phyloP scores from a whole-genome alignment of 2,329 filamentous ascomycete genomes.

The Biscogniauxia mediterranea region DNA sequence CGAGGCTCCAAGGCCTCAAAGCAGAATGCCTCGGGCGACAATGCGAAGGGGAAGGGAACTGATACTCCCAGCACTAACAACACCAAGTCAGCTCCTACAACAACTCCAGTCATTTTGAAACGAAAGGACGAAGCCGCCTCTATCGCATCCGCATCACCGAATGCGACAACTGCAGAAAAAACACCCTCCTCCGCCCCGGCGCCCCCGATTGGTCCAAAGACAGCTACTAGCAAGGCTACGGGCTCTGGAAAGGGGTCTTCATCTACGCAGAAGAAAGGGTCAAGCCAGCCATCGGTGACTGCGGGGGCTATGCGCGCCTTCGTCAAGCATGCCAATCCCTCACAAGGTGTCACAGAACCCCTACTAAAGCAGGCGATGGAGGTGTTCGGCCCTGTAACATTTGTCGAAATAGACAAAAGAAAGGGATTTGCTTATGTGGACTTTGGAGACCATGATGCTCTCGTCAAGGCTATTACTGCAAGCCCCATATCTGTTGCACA shows the following conservation, averaged over 20 bases:
- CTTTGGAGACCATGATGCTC: constrained; percentile 69
- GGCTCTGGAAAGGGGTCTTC: constrained; percentile 22
- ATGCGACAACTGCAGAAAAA: constrained; percentile 16
- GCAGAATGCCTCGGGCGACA: constrained; percentile 26
- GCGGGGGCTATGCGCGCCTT: constrained; percentile 65
- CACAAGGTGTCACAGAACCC: constrained; percentile 85
- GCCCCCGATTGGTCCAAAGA: constrained; percentile 33
- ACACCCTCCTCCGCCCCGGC: constrained; percentile 30
- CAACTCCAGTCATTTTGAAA: constrained; percentile 31
- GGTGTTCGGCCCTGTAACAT: constrained; percentile 69
- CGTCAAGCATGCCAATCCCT: constrained; percentile 80
- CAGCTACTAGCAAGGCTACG: constrained; percentile 20
- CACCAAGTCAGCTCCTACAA: constrained; percentile 27
- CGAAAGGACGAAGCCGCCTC: constrained; percentile 25
- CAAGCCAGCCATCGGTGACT: constrained; percentile 30
- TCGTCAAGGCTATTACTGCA: constrained; percentile 76
- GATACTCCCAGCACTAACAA: constrained; percentile 17
- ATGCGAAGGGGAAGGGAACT: constrained; percentile 26
- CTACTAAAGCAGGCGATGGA: constrained; percentile 73
- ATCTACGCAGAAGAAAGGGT: constrained; percentile 33
- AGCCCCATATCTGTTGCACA: constrained; percentile 82
- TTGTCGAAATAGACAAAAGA: constrained; percentile 89
- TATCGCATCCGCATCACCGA: constrained; percentile 18
- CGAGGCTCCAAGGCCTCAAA: constrained; percentile 37
- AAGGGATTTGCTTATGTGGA: constrained; percentile 95